Evolutionary conservation across 108 stramenopile species (phyloP).

Genomic region (Nitzschia inconspicua): DNA sequence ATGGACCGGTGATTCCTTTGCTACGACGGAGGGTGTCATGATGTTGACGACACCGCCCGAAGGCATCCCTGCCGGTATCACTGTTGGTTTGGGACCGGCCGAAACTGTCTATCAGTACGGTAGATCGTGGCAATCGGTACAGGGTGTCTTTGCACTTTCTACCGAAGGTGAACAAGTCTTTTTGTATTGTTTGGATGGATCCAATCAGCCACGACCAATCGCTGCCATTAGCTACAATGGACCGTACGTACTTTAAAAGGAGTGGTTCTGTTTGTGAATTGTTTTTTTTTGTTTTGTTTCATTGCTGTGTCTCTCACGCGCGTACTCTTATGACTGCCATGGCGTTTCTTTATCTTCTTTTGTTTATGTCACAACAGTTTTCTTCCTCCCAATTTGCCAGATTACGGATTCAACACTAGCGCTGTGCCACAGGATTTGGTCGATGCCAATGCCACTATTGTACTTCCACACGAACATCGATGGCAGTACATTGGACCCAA

Average conservation of each 20-base stretch:
- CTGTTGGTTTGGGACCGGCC: slow-evolving; percentile 19
- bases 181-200: slow-evolving; percentile 16
- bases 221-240: slow-evolving; percentile 13
- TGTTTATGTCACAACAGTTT: no score
- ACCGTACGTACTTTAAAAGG: not conserved
- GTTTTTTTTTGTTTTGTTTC: no score
- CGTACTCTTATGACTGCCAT: no score
- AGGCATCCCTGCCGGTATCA: slow-evolving; percentile 15
- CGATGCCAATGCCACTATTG: no score
- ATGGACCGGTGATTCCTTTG: slow-evolving; percentile 35
- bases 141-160: slow-evolving; percentile 3
- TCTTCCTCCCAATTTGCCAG: no score
- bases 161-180: slow-evolving; percentile 21
- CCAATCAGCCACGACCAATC: not conserved
- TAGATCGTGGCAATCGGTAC: not conserved
- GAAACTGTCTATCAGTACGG: not conserved
- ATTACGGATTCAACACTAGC: no score
- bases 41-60: slow-evolving; percentile 17
- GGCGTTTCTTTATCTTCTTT: no score
- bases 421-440: no score
- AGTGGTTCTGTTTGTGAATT: no score
- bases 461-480: no score
- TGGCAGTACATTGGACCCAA: no score
- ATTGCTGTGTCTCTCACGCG: no score
- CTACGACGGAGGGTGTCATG: slow-evolving; percentile 33